Base-by-base conservation (phyloP, 345 rosid genomes). In the Pistacia integerrima region DNA sequence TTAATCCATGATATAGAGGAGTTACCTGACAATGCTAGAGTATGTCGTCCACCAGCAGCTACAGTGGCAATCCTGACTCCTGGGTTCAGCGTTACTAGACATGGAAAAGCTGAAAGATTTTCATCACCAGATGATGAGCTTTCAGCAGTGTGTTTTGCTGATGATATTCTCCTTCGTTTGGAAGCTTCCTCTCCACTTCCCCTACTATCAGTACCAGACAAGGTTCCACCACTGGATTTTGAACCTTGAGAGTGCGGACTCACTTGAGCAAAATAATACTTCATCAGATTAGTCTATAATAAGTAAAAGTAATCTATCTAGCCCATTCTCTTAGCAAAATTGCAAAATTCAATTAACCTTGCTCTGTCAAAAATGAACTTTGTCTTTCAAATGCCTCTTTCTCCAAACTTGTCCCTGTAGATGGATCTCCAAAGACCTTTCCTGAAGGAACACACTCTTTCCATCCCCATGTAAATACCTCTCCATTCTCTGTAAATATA, bases 381-480 rank as follows among this genome's bases (percentile, higher is more conserved):
- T 87, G 94, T 79, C 87, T 90, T 82, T 90, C 95, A 69, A 65
- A 60, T 22, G 69, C 83, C 78, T 86, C 93, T 77, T 84, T 93
- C 14, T 87, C 94, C 52, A 46, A 28, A 36, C 79, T 77, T 74
- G 80, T 80, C 38, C 76, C 79, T 17, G 58, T 13, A 22, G 86
- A 78, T 76, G 81, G 78, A 64, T 90, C 90, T 60, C 97, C 94
- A 7, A 90, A 84, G 63, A 91, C 81, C 68, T 87, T 92, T 70
- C 98, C 99, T 11, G 99, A 85, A 44, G 99, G 98, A 76, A 97
- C 85, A 79, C 99, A 97, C 82, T 97, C 99, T 77, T 84, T 92
- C 99, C 99, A 97, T 64, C 99, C 99, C 99, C 99, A 97, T 38
- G 99, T 94, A 76, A 87, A 94, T 69, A 97, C 94, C 73, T 91